A percentile compares a stretch with the other conserved stretches of the same genome.
Conservation (phyloP, 2,329 filamentous ascomycete species). For the Aspergillus ustus region DNA sequence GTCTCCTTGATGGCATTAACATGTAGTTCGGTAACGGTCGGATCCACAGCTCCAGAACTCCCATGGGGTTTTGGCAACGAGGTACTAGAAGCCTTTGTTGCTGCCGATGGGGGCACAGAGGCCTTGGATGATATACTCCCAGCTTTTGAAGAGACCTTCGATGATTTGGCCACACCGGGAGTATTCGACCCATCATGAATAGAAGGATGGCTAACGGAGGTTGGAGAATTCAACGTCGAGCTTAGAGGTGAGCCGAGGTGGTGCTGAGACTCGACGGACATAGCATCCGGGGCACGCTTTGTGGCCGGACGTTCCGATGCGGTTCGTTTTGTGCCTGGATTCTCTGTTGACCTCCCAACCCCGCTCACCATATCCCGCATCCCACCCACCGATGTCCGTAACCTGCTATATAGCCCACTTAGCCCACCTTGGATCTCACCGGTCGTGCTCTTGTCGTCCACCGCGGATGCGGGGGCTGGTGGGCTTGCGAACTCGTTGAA, state of each 20-base stretch:
- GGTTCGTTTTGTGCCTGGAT: slow-evolving; percentile 31
- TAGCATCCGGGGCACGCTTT: slow-evolving; percentile 32
- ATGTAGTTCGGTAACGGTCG: slow-evolving; percentile 52
- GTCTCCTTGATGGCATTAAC: slow-evolving; percentile 43
- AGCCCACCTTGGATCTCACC: slow-evolving; percentile 83
- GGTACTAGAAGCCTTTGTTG: slow-evolving; percentile 43
- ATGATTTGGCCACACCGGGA: slow-evolving; percentile 34
- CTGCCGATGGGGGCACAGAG: slow-evolving; percentile 42
- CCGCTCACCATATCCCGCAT: slow-evolving; percentile 58
- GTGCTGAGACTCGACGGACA: slow-evolving; percentile 30
- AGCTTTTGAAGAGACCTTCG: slow-evolving; percentile 48
- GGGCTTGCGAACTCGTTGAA: slow-evolving; percentile 84
- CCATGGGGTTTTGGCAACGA: slow-evolving; percentile 40
- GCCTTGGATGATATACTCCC: slow-evolving; percentile 49
- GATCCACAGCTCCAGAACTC: slow-evolving; percentile 45
- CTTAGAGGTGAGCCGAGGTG: slow-evolving; percentile 39
- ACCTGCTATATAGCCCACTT: slow-evolving; percentile 83
- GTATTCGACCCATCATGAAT: slow-evolving; percentile 33
- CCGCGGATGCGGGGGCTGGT: slow-evolving; percentile 64
- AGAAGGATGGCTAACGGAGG: slow-evolving; percentile 35
- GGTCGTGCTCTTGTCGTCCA: slow-evolving; percentile 71
- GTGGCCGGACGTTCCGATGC: slow-evolving; percentile 31
- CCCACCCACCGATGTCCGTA: slow-evolving; percentile 80
- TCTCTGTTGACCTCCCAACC: slow-evolving; percentile 37
- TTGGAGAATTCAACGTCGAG: slow-evolving; percentile 45